A percentile compares a stretch with the other conserved stretches of the same genome.
These are phyloP conservation scores for Colletotrichum godetiae DNA, from an alignment of 2,329 filamentous ascomycete genomes.

Conservation along the genomic window DNA sequence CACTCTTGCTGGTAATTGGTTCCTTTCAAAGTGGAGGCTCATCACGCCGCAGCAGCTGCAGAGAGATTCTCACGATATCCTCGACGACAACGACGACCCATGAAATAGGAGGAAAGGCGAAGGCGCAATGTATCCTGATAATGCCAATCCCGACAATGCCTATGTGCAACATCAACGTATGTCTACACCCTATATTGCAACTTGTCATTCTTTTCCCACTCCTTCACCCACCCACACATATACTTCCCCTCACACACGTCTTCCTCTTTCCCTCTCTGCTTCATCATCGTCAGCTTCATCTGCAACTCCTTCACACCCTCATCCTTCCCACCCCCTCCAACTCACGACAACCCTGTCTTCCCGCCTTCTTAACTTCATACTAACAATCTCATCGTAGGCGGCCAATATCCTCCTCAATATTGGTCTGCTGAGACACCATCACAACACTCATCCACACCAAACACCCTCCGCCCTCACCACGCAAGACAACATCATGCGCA, in stretches of 20 bases:
- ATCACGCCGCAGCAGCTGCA: slow-evolving; percentile 9
- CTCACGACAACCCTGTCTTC: slow-evolving; percentile 1
- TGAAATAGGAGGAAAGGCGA: neutral
- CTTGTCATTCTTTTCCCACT: neutral
- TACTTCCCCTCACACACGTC: neutral
- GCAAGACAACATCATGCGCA: slow-evolving; percentile 30
- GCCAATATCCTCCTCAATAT: slow-evolving; percentile 35
- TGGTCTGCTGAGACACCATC: slow-evolving; percentile 39
- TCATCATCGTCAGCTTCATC: slow-evolving; percentile 1
- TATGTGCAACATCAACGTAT: slow-evolving; percentile 27
- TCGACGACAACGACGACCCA: neutral
- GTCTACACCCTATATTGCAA: slow-evolving; percentile 3
- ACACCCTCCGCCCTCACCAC: slow-evolving; percentile 33
- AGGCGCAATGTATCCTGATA: slow-evolving; percentile 27
- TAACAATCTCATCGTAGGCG: slow-evolving; percentile 37
- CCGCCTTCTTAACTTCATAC: slow-evolving; percentile 18
- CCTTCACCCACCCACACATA: neutral
- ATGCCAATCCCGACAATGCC: slow-evolving; percentile 16
- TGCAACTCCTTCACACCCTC: neutral
- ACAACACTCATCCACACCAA: slow-evolving; percentile 37
- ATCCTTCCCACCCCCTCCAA: neutral
- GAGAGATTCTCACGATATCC: slow-evolving; percentile 2
- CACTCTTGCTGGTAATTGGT: slow-evolving; percentile 20
- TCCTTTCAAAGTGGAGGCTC: slow-evolving; percentile 22
- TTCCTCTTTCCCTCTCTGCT: neutral